Evolutionary conservation across 768 basidiomycete genomes (phyloP).

Genomic region (Mycena haematopus): DNA sequence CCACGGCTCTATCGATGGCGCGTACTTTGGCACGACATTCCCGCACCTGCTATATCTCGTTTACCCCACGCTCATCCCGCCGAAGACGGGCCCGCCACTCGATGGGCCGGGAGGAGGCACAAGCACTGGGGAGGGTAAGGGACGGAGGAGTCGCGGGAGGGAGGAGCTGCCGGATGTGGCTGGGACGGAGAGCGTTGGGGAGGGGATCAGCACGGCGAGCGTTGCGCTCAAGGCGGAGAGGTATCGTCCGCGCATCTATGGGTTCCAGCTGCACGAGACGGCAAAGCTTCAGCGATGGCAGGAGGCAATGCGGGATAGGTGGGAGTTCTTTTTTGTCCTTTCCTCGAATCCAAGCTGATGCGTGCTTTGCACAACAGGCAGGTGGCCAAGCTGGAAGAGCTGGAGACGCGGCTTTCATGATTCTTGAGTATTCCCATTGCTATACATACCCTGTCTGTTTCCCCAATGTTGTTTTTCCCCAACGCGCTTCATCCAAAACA

Average conservation of each 20-base stretch:
- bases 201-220: slow-evolving; percentile 76
- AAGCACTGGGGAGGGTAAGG: not conserved
- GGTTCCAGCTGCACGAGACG: slow-evolving; percentile 94
- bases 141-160: not conserved
- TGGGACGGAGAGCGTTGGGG: slow-evolving; percentile 56
- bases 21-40: slow-evolving; percentile 98
- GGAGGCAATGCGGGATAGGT: slow-evolving; percentile 90
- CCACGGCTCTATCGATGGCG: slow-evolving; percentile 97
- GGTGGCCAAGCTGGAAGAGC: slow-evolving; percentile 55
- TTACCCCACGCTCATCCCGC: slow-evolving; percentile 90
- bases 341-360: slow-evolving; percentile 1
- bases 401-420: slow-evolving; percentile 38
- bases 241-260: slow-evolving; percentile 93
- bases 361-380: slow-evolving; percentile 41
- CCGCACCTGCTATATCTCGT: slow-evolving; percentile 97
- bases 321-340: slow-evolving; percentile 34
- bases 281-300: slow-evolving; percentile 97
- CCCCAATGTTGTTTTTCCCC: too few species aligned
- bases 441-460: too few species aligned
- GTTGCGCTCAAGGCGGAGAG: slow-evolving; percentile 91
- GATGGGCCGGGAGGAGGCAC: slow-evolving; percentile 17
- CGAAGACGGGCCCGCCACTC: slow-evolving; percentile 62
- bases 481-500: too few species aligned
- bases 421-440: too few species aligned
- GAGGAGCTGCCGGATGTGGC: slow-evolving; percentile 56